Evolutionary conservation across 2,329 filamentous ascomycete genomes (phyloP).

Genomic region (Dactylellina drechsleri): DNA sequence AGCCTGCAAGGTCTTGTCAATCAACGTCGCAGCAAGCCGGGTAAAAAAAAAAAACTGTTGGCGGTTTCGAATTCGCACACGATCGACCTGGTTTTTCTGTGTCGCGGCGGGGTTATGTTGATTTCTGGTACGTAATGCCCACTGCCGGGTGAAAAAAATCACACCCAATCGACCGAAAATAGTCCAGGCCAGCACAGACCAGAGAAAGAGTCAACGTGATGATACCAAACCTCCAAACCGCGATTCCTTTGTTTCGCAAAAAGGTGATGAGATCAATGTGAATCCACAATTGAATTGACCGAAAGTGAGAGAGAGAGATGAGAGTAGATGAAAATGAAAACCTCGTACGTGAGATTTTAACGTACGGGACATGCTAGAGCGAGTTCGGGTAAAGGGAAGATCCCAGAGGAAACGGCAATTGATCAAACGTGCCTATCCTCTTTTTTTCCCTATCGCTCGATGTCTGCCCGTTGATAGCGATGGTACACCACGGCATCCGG

Average conservation of each 20-base stretch:
- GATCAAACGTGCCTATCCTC: not conserved
- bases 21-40: too few species aligned
- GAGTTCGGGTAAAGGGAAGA: slow-evolving; percentile 24
- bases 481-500: not conserved
- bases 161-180: too few species aligned
- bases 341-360: not conserved
- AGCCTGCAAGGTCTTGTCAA: not conserved
- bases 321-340: not conserved
- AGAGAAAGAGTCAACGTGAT: not conserved
- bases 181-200: not conserved
- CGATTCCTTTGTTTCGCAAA: not conserved
- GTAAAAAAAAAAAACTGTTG: not conserved
- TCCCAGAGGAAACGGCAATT: slow-evolving; percentile 7
- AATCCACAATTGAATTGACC: not conserved
- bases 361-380: not conserved
- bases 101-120: slow-evolving; percentile 2
- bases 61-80: not conserved
- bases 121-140: slow-evolving; percentile 35
- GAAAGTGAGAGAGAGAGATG: slow-evolving; percentile 1
- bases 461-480: too few species aligned
- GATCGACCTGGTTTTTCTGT: not conserved
- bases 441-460: not conserved
- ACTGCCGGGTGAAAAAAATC: too few species aligned
- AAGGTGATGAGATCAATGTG: not conserved
- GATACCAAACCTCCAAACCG: not conserved